Base-by-base conservation (phyloP, 352 stramenopile genomes). In the Globisporangium perplexum region DNA sequence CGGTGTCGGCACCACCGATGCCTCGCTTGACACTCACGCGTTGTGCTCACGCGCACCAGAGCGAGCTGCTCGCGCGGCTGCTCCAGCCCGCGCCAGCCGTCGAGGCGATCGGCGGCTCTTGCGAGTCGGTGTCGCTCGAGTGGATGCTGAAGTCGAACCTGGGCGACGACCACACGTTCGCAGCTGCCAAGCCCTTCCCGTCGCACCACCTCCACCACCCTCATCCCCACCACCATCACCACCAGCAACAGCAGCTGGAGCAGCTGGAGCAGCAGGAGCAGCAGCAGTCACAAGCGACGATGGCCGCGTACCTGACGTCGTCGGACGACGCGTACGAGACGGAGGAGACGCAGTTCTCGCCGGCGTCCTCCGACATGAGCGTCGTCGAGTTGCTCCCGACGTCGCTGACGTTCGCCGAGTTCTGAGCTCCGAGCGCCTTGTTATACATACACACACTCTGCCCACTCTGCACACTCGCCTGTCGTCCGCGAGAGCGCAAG, bases 71-170 rank as follows among this genome's bases (percentile, higher is more conserved):
- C 43, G 60, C 72, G 42, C 53, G 56, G 1, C 41, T 54, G 51
- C 41, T 61, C 69, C 41, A 58, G 50, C 43, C 24, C 31, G 50
- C 47, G 54, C 26, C 57, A 4, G 44, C 54, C 14, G 42, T 47
- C 14, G 48, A 55, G 8, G 47, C 52, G 15, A 54, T 60, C 38
- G 42, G 20, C 47, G 57, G 12, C 12, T 54, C 52, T 2, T 66
- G 36, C 23, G 78, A 87, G 22, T 69, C 41, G 20, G 53, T 35
- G 3, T 69, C 80, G 33, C 69, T 86, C 33, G 79, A 90, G 61
- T 87, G 74, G 76, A 63, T 86, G 20, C 66, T 90, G 50, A 77
- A 74, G 45, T 70, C 70, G 4, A 72, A 69, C n/a, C 57, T 63
- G 35, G 43, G 55, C n/a, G 78, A 89, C 20, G 76, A 89, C 38